Conservation (phyloP, 148 eudicot species). For the Amaranthus palmeri region DNA sequence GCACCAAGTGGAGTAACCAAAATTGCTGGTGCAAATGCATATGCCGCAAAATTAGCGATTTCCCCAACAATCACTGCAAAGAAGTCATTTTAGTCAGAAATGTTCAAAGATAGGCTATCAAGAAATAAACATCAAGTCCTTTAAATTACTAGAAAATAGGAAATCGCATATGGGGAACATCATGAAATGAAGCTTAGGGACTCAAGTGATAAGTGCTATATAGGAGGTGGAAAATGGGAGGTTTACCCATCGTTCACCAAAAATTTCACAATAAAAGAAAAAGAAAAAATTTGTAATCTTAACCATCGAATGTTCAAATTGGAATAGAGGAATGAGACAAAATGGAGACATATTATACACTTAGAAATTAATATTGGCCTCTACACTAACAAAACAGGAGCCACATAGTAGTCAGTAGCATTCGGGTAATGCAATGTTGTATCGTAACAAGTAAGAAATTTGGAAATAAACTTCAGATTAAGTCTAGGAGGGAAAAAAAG, state of each 20-base stretch:
- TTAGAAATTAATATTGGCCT: no score
- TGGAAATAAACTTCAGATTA: no score
- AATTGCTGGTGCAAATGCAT: slow-evolving; percentile 91
- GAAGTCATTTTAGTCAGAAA: slow-evolving; percentile 8
- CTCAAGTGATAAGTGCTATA: not conserved
- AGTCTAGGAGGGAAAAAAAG: no score
- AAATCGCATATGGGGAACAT: not conserved
- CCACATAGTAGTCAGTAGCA: no score
- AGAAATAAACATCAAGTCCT: not conserved
- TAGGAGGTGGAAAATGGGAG: not conserved
- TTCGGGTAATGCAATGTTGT: no score
- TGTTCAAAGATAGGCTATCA: not conserved
- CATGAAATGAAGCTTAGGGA: not conserved
- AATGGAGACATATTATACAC: no score
- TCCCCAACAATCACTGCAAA: slow-evolving; percentile 80
- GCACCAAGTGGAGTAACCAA: slow-evolving; percentile 92
- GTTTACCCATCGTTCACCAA: not conserved
- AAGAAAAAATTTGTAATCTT: no score
- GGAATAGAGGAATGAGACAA: no score
- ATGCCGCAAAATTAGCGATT: slow-evolving; percentile 82
- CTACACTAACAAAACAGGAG: no score
- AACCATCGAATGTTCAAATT: no score
- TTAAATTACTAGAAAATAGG: not conserved
- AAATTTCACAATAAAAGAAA: no score
- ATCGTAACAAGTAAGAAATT: no score